Evolutionary conservation across 2,329 filamentous ascomycete genomes (phyloP).

Genomic region (Epichloe amarillans): DNA sequence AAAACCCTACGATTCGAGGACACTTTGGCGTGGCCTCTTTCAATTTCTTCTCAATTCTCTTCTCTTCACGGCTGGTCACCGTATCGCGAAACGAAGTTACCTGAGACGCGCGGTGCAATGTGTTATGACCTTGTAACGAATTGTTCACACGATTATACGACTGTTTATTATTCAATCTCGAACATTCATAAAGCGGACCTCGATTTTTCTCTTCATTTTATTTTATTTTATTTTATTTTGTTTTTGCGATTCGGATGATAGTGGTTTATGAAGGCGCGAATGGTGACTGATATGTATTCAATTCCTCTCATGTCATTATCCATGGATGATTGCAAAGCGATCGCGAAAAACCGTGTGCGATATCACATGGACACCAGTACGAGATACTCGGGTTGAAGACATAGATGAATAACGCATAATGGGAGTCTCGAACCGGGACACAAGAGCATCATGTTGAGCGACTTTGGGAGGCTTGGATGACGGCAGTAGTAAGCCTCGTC

Average conservation of each 20-base stretch:
- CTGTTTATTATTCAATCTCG: slow-evolving; percentile 5
- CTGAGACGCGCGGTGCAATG: slow-evolving; percentile 18
- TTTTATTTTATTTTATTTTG: neutral
- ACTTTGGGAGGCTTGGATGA: slow-evolving; percentile 8
- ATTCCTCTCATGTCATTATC: slow-evolving; percentile 6
- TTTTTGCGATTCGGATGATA: neutral
- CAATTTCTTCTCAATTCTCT: slow-evolving; percentile 13
- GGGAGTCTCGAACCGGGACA: slow-evolving; percentile 7
- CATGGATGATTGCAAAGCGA: neutral
- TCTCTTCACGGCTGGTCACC: slow-evolving; percentile 21
- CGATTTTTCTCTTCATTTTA: neutral
- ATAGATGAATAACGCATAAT: slow-evolving; percentile 10
- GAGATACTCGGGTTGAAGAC: slow-evolving; percentile 7
- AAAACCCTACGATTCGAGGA: neutral
- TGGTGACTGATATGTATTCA: slow-evolving; percentile 17
- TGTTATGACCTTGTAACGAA: slow-evolving; percentile 22
- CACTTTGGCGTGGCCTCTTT: neutral
- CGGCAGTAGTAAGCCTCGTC: neutral
- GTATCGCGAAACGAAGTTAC: slow-evolving; percentile 19
- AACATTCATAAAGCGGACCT: neutral
- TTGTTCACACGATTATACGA: slow-evolving; percentile 21
- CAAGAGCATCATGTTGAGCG: slow-evolving; percentile 6
- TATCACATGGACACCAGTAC: slow-evolving; percentile 5
- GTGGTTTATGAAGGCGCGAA: neutral
- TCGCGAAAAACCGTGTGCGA: slow-evolving; percentile 1